These are phyloP conservation scores for Immersiella caudata DNA, from an alignment of 495 filamentous ascomycete genomes.

Conservation along the genomic window DNA sequence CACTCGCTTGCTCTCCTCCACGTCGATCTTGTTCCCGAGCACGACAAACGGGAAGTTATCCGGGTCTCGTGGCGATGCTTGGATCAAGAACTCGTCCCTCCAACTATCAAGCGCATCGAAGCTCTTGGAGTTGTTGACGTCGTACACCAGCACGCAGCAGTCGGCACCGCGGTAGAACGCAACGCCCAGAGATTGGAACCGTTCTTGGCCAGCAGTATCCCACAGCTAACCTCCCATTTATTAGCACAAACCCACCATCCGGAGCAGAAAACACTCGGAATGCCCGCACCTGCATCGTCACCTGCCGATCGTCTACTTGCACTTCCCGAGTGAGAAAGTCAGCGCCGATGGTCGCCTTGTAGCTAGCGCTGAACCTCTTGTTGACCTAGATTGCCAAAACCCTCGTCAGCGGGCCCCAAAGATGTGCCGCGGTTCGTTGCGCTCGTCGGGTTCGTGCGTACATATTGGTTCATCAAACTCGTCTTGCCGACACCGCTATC, in stretches of 20 bases:
- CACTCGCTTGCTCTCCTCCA: conserved; percentile 95
- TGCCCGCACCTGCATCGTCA: conserved; percentile 90
- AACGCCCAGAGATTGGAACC: conserved; percentile 96
- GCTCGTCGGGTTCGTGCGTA: conserved; percentile 52
- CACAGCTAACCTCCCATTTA: conserved; percentile 68
- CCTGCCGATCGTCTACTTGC: conserved; percentile 91
- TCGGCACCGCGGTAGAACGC: conserved; percentile 98
- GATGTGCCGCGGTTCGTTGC: background rate
- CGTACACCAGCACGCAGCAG: conserved; percentile 97
- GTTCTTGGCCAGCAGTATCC: conserved; percentile 98
- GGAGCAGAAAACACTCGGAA: background rate
- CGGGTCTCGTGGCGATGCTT: conserved; percentile 93
- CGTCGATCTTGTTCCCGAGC: conserved; percentile 98
- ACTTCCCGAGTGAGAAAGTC: conserved; percentile 99
- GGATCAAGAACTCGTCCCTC: conserved; percentile 98
- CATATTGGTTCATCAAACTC: conserved; percentile 99
- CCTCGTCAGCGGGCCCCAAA: conserved; percentile 15
- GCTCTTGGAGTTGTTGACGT: conserved; percentile 98
- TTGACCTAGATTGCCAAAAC: conserved; percentile 71
- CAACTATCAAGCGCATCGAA: conserved; percentile 98
- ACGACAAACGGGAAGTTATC: conserved; percentile 99
- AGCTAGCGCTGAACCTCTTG: conserved; percentile 99
- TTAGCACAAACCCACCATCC: conserved; percentile 14
- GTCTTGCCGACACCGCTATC: conserved; percentile 99
- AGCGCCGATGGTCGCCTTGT: conserved; percentile 98